Evolutionary conservation across 2,329 filamentous ascomycete species (phyloP).

Genomic region (Hypoxylon sp.): DNA sequence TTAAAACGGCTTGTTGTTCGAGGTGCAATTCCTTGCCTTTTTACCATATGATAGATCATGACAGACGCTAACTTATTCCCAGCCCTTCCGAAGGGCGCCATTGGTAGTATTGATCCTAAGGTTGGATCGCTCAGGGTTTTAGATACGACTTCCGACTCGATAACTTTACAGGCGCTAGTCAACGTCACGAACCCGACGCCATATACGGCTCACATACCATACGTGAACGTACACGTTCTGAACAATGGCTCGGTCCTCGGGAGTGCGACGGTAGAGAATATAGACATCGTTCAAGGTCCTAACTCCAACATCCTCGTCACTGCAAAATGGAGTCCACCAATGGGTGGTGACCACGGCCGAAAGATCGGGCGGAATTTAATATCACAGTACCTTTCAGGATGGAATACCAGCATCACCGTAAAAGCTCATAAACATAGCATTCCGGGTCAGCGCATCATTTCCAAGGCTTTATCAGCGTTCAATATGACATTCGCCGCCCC

Average conservation of each 20-base stretch:
- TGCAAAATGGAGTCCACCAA: slow-evolving; percentile 81
- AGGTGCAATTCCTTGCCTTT: slow-evolving; percentile 44
- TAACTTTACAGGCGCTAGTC: slow-evolving; percentile 78
- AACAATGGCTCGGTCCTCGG: slow-evolving; percentile 82
- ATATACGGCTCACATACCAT: slow-evolving; percentile 87
- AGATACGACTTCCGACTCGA: slow-evolving; percentile 78
- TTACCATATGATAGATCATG: slow-evolving; percentile 30
- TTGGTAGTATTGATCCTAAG: slow-evolving; percentile 69
- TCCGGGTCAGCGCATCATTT: slow-evolving; percentile 79
- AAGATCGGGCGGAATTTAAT: slow-evolving; percentile 79
- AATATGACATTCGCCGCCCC: slow-evolving; percentile 81
- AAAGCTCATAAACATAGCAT: slow-evolving; percentile 80
- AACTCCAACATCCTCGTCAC: slow-evolving; percentile 79
- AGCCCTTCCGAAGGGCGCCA: slow-evolving; percentile 72
- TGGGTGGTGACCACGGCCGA: slow-evolving; percentile 73
- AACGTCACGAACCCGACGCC: slow-evolving; percentile 93
- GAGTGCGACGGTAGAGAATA: slow-evolving; percentile 76
- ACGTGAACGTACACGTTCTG: slow-evolving; percentile 80
- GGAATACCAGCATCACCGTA: slow-evolving; percentile 84
- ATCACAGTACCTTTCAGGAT: slow-evolving; percentile 89
- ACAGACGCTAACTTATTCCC: slow-evolving; percentile 55
- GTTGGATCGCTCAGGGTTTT: slow-evolving; percentile 80
- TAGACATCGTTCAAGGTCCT: slow-evolving; percentile 75
- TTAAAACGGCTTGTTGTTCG: slow-evolving; percentile 41
- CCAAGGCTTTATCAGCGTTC: slow-evolving; percentile 79